phyloP scores from a whole-genome alignment of 129 eudicot species.

The Saposhnikovia divaricata region DNA sequence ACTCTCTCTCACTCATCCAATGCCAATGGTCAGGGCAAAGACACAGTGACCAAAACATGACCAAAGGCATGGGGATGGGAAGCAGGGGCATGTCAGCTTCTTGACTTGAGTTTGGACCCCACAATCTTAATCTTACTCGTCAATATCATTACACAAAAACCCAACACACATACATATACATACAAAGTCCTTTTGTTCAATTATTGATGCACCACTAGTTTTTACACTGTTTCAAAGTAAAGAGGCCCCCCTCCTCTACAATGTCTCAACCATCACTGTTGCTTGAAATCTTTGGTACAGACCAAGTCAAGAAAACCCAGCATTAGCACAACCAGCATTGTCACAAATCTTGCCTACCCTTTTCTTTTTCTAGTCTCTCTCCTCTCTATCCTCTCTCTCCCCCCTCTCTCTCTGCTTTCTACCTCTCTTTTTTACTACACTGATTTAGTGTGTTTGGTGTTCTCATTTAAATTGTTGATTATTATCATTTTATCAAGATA shows the following conservation, averaged over 20 bases:
- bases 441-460: not conserved
- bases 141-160: not conserved
- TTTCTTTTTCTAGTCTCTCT: not conserved
- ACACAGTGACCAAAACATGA: not conserved
- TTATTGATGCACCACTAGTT: not conserved
- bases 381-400: too few species aligned
- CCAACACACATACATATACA: too few species aligned
- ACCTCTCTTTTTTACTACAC: not conserved
- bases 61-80: not conserved
- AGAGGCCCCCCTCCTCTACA: conserved; percentile 3
- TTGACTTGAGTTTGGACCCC: not conserved
- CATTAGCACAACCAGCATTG: not conserved
- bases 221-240: not conserved
- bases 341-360: not conserved
- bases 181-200: not conserved
- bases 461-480: not conserved
- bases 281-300: not conserved
- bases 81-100: conserved; percentile 6
- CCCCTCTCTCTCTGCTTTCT: too few species aligned
- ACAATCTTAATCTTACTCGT: not conserved
- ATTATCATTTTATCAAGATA: conserved; percentile 23
- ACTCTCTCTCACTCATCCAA: not conserved
- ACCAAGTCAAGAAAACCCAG: conserved; percentile 16
- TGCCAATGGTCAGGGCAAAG: conserved; percentile 1
- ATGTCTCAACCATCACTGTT: not conserved